A percentile compares a stretch with the other conserved stretches of the same genome.
Evolutionary conservation across 345 rosid species (phyloP).

Genomic region (Lepidium africanum): DNA sequence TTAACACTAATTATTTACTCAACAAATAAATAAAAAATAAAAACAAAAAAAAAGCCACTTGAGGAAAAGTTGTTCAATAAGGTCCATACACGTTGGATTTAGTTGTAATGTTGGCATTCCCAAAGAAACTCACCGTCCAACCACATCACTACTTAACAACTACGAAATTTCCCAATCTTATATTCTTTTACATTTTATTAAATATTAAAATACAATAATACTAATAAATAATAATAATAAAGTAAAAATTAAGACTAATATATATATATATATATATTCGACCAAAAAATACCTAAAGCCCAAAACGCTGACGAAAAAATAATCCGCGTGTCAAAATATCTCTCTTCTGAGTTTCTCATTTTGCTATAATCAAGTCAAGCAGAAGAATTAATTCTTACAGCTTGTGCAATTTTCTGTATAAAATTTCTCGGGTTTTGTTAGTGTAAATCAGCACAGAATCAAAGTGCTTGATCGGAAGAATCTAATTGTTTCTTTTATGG

Average conservation of each 20-base stretch:
- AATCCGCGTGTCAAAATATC: too few species aligned
- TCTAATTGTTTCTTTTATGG: neutral
- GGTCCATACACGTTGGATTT: constrained; percentile 20
- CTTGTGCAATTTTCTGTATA: neutral
- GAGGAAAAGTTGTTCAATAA: neutral
- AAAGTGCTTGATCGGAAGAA: constrained; percentile 7
- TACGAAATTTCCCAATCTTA: constrained; percentile 27
- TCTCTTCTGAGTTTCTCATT: too few species aligned
- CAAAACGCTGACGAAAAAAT: too few species aligned
- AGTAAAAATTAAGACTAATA: neutral
- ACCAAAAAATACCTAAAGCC: too few species aligned
- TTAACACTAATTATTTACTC: neutral
- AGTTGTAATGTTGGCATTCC: constrained; percentile 20
- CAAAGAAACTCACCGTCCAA: constrained; percentile 21
- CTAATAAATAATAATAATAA: neutral
- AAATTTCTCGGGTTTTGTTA: neutral
- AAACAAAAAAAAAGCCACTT: neutral
- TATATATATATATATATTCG: too few species aligned
- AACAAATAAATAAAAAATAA: neutral
- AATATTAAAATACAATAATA: too few species aligned
- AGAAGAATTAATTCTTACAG: neutral
- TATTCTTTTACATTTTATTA: neutral
- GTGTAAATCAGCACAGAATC: neutral
- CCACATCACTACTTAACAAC: constrained; percentile 28
- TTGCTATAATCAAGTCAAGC: constrained; percentile 12